phyloP scores from a whole-genome alignment of 2,329 filamentous ascomycete species.

The Scedosporium minutisporum region DNA sequence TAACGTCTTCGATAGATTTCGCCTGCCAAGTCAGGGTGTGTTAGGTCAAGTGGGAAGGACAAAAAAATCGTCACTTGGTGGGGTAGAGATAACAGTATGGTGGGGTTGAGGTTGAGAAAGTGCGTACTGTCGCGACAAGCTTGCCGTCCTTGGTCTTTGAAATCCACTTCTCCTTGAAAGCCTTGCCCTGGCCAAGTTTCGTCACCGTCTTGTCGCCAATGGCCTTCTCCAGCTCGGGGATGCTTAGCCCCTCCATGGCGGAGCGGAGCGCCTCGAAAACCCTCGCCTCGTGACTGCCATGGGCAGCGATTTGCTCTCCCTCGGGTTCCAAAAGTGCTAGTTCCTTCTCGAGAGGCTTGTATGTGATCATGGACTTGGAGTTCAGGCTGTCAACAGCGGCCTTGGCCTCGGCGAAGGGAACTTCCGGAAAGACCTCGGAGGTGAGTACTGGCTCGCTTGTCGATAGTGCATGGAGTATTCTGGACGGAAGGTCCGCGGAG shows the following conservation, averaged over 20 bases:
- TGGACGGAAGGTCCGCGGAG: slow-evolving; percentile 48
- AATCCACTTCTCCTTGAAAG: slow-evolving; percentile 75
- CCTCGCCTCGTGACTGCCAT: slow-evolving; percentile 74
- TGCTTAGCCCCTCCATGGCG: slow-evolving; percentile 70
- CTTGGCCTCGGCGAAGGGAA: slow-evolving; percentile 64
- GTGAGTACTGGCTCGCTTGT: slow-evolving; percentile 57
- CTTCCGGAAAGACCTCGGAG: slow-evolving; percentile 57
- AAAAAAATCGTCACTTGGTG: background rate
- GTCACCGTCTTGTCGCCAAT: slow-evolving; percentile 65
- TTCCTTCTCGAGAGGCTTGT: slow-evolving; percentile 74
- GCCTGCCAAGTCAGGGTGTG: slow-evolving; percentile 26
- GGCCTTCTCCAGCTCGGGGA: slow-evolving; percentile 59
- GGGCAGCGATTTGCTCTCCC: slow-evolving; percentile 59
- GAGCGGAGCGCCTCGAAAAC: slow-evolving; percentile 66
- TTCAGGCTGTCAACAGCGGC: slow-evolving; percentile 77
- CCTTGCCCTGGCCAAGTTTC: slow-evolving; percentile 87
- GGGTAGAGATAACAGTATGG: background rate
- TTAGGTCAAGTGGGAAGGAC: background rate
- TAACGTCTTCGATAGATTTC: slow-evolving; percentile 71
- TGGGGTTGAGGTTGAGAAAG: background rate
- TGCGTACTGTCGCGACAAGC: slow-evolving; percentile 41
- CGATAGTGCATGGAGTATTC: slow-evolving; percentile 57
- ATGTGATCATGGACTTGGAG: slow-evolving; percentile 78
- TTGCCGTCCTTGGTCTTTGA: slow-evolving; percentile 49
- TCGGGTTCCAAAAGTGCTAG: slow-evolving; percentile 67